Evolutionary conservation across 441 rosid species (phyloP).

Genomic region (Gossypium lobatum): DNA sequence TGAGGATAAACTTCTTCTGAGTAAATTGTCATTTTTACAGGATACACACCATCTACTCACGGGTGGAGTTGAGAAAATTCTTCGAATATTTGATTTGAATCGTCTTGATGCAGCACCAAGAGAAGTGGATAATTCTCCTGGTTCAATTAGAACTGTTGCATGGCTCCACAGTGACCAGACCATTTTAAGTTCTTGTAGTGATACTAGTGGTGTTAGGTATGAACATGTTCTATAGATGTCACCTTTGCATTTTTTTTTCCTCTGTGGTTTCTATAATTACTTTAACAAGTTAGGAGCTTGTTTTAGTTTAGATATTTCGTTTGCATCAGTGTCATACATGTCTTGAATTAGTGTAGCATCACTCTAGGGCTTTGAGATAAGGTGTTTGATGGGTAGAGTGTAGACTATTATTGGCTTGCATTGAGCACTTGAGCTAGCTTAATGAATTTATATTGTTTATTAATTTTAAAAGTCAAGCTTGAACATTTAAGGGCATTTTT

Average conservation of each 20-base stretch:
- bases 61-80: constrained; percentile 87
- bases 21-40: constrained; percentile 27
- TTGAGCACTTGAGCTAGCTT: background rate
- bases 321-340: background rate
- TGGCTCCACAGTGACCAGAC: constrained; percentile 96
- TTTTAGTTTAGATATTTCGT: background rate
- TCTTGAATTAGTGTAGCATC: background rate
- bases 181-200: constrained; percentile 76
- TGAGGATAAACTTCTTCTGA: constrained; percentile 5
- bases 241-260: background rate
- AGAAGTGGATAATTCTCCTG: constrained; percentile 71
- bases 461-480: background rate
- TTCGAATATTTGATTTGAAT: constrained; percentile 78
- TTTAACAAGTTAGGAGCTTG: background rate
- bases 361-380: background rate
- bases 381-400: background rate
- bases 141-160: constrained; percentile 78
- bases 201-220: constrained; percentile 88
- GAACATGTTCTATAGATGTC: background rate
- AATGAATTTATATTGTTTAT: background rate
- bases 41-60: constrained; percentile 77
- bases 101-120: constrained; percentile 77
- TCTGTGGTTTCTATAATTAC: background rate
- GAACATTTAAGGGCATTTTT: background rate
- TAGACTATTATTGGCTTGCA: background rate